Evolutionary conservation across 768 basidiomycete genomes (phyloP), one percentile per base, ranked within the genome.

Genomic region (Chlorophyllum brunneum): DNA sequence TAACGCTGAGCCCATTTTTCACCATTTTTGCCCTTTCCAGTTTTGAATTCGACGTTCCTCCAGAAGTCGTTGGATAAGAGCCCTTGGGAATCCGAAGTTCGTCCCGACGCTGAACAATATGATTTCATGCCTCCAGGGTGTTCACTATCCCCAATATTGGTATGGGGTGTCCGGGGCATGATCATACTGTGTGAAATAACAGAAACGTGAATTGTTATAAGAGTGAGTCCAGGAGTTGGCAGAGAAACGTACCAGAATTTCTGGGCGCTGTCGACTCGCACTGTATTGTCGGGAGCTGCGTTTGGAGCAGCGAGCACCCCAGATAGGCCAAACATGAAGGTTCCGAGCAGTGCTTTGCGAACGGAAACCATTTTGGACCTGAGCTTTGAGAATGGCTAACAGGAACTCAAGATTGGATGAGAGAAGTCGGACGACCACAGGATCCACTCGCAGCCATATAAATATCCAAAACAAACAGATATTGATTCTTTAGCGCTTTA

Each of bases 101-200:
- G 65, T 1, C 72, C 79, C 1, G 63, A 59, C 3, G 76, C 68
- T 3, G 79, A 77, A 55, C 79, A 81, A 59, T 79, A 81, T 3
- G 78, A 77, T 62, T 75, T 71, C 73, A 74, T 79, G 7, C 79
- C 78, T 30, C 78, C 78, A 1, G 78, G 74, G 48, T 73, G 66
- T 57, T 81, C 78, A 54, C 73, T 78, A 60, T 78, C 76, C 2
- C 80, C 79, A 50, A 81, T 76, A 57, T 78, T 73, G n/a, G 80
- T 81, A 61, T 80, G 76, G 0, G 74, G 64, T 33, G 73, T 59
- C n/a, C 78, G 75, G 30, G 76, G 75, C 70, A 78, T 71, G 41
- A 78, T 76, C 72, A 78, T 74, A 53, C 76, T 76, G 41, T 6
- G 38, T 6, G 1, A 9, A 13, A 11, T 15, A 33, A 34, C 31